Base-by-base conservation (phyloP, 2,329 filamentous ascomycete species). In the Juglanconis oblonga region DNA sequence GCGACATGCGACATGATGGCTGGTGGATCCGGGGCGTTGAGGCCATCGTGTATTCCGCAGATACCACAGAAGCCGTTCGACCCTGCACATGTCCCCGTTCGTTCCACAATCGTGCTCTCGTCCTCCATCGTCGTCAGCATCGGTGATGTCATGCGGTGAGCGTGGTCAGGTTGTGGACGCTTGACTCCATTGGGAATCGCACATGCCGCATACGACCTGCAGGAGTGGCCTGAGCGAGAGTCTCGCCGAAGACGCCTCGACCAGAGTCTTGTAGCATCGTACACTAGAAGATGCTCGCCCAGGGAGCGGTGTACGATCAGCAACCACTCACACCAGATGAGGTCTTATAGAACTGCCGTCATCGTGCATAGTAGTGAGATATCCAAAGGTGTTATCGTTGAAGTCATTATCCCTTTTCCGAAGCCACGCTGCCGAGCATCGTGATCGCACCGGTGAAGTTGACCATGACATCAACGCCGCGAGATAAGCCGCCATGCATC, bases 121-220 rank as follows among this genome's bases (percentile, higher is more conserved):
- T 44, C 52, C 35, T 17, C 42, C 40, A 40, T 51, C 33, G 38
- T 45, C 38, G 48, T 58, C 36, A 17, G 17, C 29, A 9, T 35
- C 32, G 36, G 50, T 58, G 59, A 61, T 61, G 59, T 61, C 59
- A 61, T 47, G 11, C 52, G 35, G 31, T n/a, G 42, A 36, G 29
- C 29, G 31, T 51, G 14, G 29, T 48, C 54, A 52, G 32, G 35
- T 29, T 36, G n/a, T 29, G 29, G 10, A 29, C 49, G 42, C 58
- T 57, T 57, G 49, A 58, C 59, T 55, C 59, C 55, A 55, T 58
- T 55, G 59, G 59, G 55, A 44, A 8, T 42, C 51, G 45, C 29
- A 44, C n/a, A 47, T 49, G 44, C 9, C 35, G 40, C 40, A 47
- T 47, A 47, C 52, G n/a, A 33, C 42, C 11, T 55, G 53, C 44